Evolutionary conservation across 176 grass and related monocot genomes (phyloP).

Genomic region (Stipa capillata): DNA sequence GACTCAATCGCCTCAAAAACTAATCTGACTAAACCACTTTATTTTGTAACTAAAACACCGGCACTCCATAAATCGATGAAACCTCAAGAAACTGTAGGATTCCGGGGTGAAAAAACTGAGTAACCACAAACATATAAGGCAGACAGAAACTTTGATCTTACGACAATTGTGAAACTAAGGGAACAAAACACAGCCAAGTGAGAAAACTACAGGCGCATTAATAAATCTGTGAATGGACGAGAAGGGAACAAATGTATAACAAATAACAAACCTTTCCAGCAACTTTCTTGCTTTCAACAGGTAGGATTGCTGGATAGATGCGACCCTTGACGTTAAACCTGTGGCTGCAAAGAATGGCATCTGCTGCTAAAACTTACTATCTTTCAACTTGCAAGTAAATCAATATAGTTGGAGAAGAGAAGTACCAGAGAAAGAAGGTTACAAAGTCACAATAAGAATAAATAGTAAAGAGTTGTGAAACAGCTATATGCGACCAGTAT

Average conservation of each 20-base stretch:
- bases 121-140: not conserved
- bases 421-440: not conserved
- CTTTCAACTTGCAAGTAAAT: not conserved
- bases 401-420: not conserved
- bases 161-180: not conserved
- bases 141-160: not conserved
- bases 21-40: not conserved
- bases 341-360: slow-evolving; percentile 34
- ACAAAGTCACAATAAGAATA: not conserved
- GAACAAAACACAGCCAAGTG: not conserved
- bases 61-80: not conserved
- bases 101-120: not conserved
- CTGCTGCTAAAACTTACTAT: not conserved
- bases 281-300: slow-evolving; percentile 60
- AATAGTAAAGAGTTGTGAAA: too few species aligned
- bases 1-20: too few species aligned
- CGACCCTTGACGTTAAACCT: slow-evolving; percentile 80
- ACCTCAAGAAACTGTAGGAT: not conserved
- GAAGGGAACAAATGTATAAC: not conserved
- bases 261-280: slow-evolving; percentile 58
- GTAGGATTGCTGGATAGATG: slow-evolving; percentile 89
- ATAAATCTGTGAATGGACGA: not conserved
- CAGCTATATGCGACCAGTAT: not conserved
- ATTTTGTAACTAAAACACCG: not conserved
- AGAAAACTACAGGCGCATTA: not conserved